A percentile compares a stretch with the other conserved stretches of the same genome.
These are phyloP conservation scores for Pseudopithomyces chartarum DNA, from an alignment of 2,329 filamentous ascomycete genomes.

Conservation along the genomic window DNA sequence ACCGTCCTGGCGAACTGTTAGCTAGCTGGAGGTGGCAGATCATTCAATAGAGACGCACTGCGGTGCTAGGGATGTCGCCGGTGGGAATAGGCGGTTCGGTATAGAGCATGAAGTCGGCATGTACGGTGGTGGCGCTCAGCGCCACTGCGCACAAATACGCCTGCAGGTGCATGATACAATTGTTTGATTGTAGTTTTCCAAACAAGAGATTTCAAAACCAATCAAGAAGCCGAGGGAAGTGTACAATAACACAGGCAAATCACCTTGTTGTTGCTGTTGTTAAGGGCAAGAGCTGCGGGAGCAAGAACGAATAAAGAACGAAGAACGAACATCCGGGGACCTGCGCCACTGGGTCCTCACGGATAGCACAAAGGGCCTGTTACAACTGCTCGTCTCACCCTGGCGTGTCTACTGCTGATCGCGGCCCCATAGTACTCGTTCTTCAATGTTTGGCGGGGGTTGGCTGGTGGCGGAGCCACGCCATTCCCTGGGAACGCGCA, in stretches of 20 bases:
- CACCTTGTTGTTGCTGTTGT: no score
- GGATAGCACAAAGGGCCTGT: background rate
- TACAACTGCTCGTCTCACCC: background rate
- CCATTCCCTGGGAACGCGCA: background rate
- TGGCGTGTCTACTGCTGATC: conserved; percentile 1
- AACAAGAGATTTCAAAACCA: background rate
- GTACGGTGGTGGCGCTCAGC: conserved; percentile 18
- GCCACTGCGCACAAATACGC: conserved; percentile 1
- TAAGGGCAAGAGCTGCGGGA: no score
- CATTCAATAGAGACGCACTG: background rate
- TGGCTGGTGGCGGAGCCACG: conserved; percentile 1
- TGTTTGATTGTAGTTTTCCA: background rate
- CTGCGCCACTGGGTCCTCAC: no score
- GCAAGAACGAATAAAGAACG: background rate
- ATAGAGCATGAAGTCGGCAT: conserved; percentile 40
- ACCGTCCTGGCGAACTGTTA: conserved; percentile 18
- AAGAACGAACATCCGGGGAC: no score
- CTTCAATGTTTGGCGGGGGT: background rate
- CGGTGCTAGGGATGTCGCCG: conserved; percentile 29
- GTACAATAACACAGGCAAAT: no score
- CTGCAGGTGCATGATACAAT: conserved; percentile 1
- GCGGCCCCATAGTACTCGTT: background rate
- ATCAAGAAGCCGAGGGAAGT: background rate
- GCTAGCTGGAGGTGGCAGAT: background rate
- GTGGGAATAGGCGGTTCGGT: conserved; percentile 37